phyloP scores from a whole-genome alignment of 2,329 filamentous ascomycete species.

The Aspergillus fumigatiaffinis region DNA sequence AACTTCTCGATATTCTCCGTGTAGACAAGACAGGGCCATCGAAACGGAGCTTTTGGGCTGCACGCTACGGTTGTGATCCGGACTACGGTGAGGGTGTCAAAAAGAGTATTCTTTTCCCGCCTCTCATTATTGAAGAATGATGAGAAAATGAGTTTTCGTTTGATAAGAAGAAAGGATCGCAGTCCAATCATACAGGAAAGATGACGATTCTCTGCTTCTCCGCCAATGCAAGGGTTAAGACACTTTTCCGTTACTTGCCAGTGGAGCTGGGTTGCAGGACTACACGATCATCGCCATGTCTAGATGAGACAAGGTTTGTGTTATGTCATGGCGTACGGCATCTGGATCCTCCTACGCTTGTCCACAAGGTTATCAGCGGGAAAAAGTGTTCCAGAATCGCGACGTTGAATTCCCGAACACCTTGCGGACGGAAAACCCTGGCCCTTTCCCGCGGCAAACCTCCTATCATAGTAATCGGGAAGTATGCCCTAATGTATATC shows the following conservation, averaged over 20 bases:
- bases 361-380: constrained; percentile 31
- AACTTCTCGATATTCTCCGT: constrained; percentile 72
- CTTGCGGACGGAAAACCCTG: constrained; percentile 29
- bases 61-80: constrained; percentile 60
- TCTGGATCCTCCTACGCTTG: constrained; percentile 17
- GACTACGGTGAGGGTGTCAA: constrained; percentile 61
- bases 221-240: constrained; percentile 15
- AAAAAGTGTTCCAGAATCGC: constrained; percentile 22
- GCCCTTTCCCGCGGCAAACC: constrained; percentile 35
- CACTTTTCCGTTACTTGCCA: constrained; percentile 19
- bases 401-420: constrained; percentile 16
- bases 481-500: constrained; percentile 27
- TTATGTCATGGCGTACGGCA: constrained; percentile 20
- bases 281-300: constrained; percentile 4
- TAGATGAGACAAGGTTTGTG: constrained; percentile 13
- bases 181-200: constrained; percentile 19
- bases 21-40: constrained; percentile 52
- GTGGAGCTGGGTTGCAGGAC: constrained; percentile 17
- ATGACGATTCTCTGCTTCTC: constrained; percentile 16
- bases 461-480: constrained; percentile 15
- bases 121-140: constrained; percentile 39
- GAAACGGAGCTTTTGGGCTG: constrained; percentile 61
- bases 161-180: constrained; percentile 23
- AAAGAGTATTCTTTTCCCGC: constrained; percentile 51
- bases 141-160: constrained; percentile 16